phyloP scores from a whole-genome alignment of 2,329 filamentous ascomycete genomes.

The Fusarium fujikuroi region DNA sequence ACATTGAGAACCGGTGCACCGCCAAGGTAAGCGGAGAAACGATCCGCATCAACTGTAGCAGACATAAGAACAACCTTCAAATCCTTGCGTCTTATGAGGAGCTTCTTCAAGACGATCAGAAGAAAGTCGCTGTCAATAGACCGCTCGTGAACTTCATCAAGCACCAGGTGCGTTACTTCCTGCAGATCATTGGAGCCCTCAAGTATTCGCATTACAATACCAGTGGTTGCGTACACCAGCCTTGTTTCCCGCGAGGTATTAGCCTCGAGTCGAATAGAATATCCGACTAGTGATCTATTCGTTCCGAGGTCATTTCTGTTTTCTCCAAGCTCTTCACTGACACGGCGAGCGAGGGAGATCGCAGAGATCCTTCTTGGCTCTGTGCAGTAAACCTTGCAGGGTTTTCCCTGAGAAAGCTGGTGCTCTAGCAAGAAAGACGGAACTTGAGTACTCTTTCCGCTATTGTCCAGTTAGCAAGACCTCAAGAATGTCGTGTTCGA shows the following conservation, averaged over 20 bases:
- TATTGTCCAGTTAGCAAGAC: slow-evolving; percentile 45
- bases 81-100: slow-evolving; percentile 80
- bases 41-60: slow-evolving; percentile 91
- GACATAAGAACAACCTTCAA: slow-evolving; percentile 97
- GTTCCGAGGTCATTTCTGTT: slow-evolving; percentile 84
- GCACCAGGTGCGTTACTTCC: slow-evolving; percentile 91
- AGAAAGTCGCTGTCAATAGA: slow-evolving; percentile 98
- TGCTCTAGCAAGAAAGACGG: slow-evolving; percentile 93
- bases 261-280: slow-evolving; percentile 91
- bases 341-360: slow-evolving; percentile 90
- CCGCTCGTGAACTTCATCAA: slow-evolving; percentile 98
- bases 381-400: slow-evolving; percentile 94
- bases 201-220: slow-evolving; percentile 98
- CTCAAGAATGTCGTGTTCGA: neutral
- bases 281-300: slow-evolving; percentile 85
- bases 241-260: slow-evolving; percentile 84
- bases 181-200: slow-evolving; percentile 87
- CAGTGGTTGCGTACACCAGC: slow-evolving; percentile 87
- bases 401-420: slow-evolving; percentile 80
- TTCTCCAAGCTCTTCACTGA: slow-evolving; percentile 95
- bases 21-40: slow-evolving; percentile 88
- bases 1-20: slow-evolving; percentile 89
- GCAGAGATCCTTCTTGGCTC: slow-evolving; percentile 96
- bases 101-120: slow-evolving; percentile 87
- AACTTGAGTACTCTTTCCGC: slow-evolving; percentile 97